Conservation (phyloP, 2,329 filamentous ascomycete species). For the Talaromyces sp. region DNA sequence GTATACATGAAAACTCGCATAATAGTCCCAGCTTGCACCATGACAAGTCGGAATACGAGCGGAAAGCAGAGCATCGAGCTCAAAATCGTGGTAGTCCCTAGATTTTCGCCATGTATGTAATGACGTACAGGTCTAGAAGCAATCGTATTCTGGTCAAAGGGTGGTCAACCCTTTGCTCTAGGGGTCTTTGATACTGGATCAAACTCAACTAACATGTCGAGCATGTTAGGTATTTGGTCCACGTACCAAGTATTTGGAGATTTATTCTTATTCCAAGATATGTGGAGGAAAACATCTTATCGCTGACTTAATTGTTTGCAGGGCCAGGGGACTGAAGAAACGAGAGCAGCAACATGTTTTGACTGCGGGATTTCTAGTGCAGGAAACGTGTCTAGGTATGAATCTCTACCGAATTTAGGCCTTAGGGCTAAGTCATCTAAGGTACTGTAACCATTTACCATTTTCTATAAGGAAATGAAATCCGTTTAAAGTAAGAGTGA, state of each 20-base stretch:
- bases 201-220: background rate
- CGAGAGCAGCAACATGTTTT: background rate
- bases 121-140: too few species aligned
- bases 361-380: too few species aligned
- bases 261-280: background rate
- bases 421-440: background rate
- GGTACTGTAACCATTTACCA: background rate
- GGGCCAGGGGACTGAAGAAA: background rate
- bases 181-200: background rate
- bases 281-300: background rate
- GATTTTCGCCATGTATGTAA: background rate
- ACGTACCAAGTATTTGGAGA: background rate
- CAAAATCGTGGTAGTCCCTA: background rate
- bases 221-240: background rate
- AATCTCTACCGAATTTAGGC: background rate
- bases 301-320: background rate
- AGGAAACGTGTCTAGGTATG: background rate
- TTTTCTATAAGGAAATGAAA: background rate
- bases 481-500: background rate
- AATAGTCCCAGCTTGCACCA: background rate
- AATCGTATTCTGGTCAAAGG: background rate
- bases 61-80: background rate
- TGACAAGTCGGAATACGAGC: background rate
- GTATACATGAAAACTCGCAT: background rate
- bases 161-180: too few species aligned